Conservation (phyloP, 768 basidiomycete species). For the Myochromella boudieri region DNA sequence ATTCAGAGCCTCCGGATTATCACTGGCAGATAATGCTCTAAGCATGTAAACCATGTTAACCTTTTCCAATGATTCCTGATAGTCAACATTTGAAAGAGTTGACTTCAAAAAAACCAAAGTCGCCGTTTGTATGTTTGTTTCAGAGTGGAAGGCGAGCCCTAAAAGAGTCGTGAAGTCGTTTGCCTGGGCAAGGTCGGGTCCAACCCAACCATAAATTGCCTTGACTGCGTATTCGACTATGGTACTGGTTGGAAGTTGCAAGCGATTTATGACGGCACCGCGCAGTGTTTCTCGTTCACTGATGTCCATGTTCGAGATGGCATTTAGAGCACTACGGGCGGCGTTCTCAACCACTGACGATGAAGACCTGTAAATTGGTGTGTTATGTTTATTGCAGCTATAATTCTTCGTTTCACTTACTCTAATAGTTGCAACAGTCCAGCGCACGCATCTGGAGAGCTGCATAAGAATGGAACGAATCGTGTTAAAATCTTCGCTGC, state of each 20-base stretch:
- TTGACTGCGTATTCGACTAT: slow-evolving; percentile 13
- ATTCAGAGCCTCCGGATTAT: slow-evolving; percentile 17
- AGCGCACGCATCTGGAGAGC: slow-evolving; percentile 14
- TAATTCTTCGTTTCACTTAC: slow-evolving; percentile 11
- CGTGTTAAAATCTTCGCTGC: slow-evolving; percentile 13
- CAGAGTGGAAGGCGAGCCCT: slow-evolving; percentile 13
- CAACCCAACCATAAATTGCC: slow-evolving; percentile 20
- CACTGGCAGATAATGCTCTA: slow-evolving; percentile 10
- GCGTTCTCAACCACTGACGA: slow-evolving; percentile 10
- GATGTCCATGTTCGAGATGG: slow-evolving; percentile 14
- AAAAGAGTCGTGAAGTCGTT: slow-evolving; percentile 16
- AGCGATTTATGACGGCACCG: slow-evolving; percentile 12
- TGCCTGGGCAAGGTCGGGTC: slow-evolving; percentile 18
- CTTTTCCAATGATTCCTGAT: slow-evolving; percentile 18
- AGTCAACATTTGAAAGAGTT: slow-evolving; percentile 8
- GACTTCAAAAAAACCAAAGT: slow-evolving; percentile 15
- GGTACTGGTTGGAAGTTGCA: slow-evolving; percentile 13
- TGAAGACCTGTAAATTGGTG: slow-evolving; percentile 5
- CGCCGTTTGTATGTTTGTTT: slow-evolving; percentile 16
- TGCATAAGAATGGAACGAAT: slow-evolving; percentile 16
- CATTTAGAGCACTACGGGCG: slow-evolving; percentile 13
- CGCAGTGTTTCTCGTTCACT: slow-evolving; percentile 15
- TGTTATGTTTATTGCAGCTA: background rate
- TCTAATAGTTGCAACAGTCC: slow-evolving; percentile 18
- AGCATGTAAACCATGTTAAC: slow-evolving; percentile 14